Percentiles rank a stretch among this genome's conserved stretches.
Conservation (phyloP, 768 basidiomycete species). For the Kwoniella botswanensis region DNA sequence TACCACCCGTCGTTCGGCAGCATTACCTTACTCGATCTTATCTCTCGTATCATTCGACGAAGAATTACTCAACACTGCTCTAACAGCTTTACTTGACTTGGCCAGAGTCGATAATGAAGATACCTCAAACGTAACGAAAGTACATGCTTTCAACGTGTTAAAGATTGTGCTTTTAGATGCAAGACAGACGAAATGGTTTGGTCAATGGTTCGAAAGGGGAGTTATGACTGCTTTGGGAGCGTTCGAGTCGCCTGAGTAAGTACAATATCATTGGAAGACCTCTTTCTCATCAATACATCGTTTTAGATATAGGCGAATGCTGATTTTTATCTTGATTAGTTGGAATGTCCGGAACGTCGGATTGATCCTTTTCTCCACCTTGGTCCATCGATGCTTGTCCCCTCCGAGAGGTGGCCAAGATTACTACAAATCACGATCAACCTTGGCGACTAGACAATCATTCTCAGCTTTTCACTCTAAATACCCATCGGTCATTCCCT, state of each 20-base stretch:
- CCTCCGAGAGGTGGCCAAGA: constrained; percentile 44
- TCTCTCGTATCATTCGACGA: constrained; percentile 44
- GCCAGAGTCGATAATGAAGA: constrained; percentile 32
- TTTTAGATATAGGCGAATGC: too few species aligned
- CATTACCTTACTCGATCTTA: constrained; percentile 52
- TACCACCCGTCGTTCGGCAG: constrained; percentile 55
- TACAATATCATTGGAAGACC: background rate
- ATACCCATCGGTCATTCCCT: constrained; percentile 46
- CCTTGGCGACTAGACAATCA: constrained; percentile 37
- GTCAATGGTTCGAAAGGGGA: constrained; percentile 47
- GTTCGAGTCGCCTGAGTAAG: constrained; percentile 53
- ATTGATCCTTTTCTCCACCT: constrained; percentile 53
- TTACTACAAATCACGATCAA: constrained; percentile 32
- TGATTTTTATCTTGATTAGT: constrained; percentile 26
- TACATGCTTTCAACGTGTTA: constrained; percentile 56
- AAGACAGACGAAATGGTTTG: constrained; percentile 43
- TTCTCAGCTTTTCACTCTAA: constrained; percentile 43
- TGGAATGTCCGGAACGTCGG: constrained; percentile 58
- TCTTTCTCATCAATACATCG: too few species aligned
- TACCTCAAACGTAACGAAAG: constrained; percentile 47
- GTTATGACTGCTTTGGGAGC: constrained; percentile 48
- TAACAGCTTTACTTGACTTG: constrained; percentile 37
- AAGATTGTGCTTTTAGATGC: constrained; percentile 55
- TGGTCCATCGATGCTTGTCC: constrained; percentile 47
- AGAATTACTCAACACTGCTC: constrained; percentile 39